Base-by-base conservation (phyloP, 2,329 filamentous ascomycete genomes). In the Juglanconis juglandina region DNA sequence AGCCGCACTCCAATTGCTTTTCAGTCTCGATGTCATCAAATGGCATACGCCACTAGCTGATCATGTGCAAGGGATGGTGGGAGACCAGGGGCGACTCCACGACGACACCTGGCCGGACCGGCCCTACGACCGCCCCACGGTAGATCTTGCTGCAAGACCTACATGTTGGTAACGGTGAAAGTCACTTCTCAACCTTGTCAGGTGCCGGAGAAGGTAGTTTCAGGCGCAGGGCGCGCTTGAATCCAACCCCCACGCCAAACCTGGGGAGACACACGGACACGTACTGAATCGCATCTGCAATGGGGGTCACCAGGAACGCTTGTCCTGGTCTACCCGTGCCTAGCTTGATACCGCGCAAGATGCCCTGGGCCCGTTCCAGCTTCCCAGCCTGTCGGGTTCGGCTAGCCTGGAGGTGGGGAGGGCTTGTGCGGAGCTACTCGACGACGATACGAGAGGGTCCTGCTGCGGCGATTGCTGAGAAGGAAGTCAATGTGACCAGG, bases 271-370 rank as follows among this genome's bases (percentile, higher is more conserved):
- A 17, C 17, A 17, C 17, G 17, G 17, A 17, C 39, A 17, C 44
- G 47, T 42, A 46, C 50, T 54, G 50, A 32, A 47, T 51, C 54
- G 48, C 37, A 46, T 33, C 49, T 44, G 44, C 44, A 61, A 46
- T 47, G 47, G 48, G 14, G 10, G 8, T 42, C 30, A 32, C 24
- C 24, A 55, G 49, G 30, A 24, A 35, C 47, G 60, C 60, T 53
- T 62, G 53, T 48, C 39, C 53, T 59, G 56, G 60, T 62, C 60
- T 59, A 59, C 58, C 60, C 60, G 60, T 34, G 32, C 17, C 52
- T 62, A 50, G 42, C 35, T 52, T 49, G 11, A 14, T 39, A 14
- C 30, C 33, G 42, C 46, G 37, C 44, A 48, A 59, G 33, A 30
- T 30, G 34, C 34, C 39, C 32, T 42, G 39, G 39, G n/a, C 30